phyloP scores from a whole-genome alignment of 768 basidiomycete species.

The Dentipellis sp. region DNA sequence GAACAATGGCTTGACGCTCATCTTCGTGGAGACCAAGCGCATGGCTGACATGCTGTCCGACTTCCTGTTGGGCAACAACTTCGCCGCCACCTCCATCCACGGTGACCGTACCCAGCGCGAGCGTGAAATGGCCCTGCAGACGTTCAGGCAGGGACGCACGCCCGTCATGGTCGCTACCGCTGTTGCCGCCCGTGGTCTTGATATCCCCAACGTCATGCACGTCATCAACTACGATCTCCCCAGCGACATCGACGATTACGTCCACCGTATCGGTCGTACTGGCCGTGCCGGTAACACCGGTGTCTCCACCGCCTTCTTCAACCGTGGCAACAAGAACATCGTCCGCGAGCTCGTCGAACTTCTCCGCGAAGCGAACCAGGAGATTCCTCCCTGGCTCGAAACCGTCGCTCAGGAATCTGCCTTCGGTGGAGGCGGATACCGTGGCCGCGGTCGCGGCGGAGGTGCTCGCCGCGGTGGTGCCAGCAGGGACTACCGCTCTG shows the following conservation, averaged over 20 bases:
- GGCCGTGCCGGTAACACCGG: constrained; percentile 99
- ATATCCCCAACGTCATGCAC: constrained; percentile 98
- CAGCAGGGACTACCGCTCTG: constrained; percentile 33
- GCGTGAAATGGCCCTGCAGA: constrained; percentile 90
- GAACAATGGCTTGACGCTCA: constrained; percentile 72
- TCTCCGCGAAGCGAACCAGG: constrained; percentile 92
- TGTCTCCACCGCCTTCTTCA: constrained; percentile 93
- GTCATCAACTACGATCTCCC: constrained; percentile 98
- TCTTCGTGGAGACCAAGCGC: constrained; percentile 99
- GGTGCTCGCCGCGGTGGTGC: constrained; percentile 49
- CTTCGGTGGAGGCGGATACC: constrained; percentile 51
- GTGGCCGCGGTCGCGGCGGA: constrained; percentile 42
- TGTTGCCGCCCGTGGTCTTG: constrained; percentile 96
- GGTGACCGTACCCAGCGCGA: constrained; percentile 97
- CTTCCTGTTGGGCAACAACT: constrained; percentile 75
- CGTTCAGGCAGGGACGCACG: constrained; percentile 91
- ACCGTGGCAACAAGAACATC: constrained; percentile 87
- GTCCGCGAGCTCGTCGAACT: constrained; percentile 89
- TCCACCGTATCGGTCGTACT: constrained; percentile 95
- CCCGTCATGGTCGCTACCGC: constrained; percentile 98
- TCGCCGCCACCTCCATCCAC: constrained; percentile 94
- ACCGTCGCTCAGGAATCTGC: constrained; percentile 74
- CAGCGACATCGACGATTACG: constrained; percentile 97
- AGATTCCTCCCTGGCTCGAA: constrained; percentile 87
- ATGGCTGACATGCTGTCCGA: constrained; percentile 99